Evolutionary conservation across 495 filamentous ascomycete genomes (phyloP).

Genomic region (Pyronema domesticum): DNA sequence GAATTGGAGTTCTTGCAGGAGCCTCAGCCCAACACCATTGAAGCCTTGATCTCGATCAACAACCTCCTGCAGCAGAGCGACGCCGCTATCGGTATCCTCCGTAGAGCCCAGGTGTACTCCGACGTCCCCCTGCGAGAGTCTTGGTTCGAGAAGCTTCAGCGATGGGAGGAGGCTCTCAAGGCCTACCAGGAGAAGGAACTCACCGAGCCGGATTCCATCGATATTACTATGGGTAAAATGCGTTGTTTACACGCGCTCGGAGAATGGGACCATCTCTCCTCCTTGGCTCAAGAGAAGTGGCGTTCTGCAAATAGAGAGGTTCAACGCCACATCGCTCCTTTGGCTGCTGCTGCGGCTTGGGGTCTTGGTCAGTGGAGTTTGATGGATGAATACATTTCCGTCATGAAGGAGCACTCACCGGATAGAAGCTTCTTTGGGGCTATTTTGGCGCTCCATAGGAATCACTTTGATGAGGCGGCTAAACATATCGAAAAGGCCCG

Average conservation of each 20-base stretch:
- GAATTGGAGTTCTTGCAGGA: conserved; percentile 96
- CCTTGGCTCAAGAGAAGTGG: conserved; percentile 84
- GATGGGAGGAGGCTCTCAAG: conserved; percentile 93
- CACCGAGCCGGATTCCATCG: conserved; percentile 50
- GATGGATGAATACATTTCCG: conserved; percentile 88
- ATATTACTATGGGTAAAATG: conserved; percentile 98
- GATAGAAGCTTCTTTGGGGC: conserved; percentile 96
- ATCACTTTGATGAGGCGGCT: conserved; percentile 77
- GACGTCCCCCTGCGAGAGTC: conserved; percentile 84
- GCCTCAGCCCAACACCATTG: conserved; percentile 85
- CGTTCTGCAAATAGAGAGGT: conserved; percentile 66
- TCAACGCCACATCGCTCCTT: conserved; percentile 68
- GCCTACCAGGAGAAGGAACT: conserved; percentile 69
- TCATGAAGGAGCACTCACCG: conserved; percentile 82
- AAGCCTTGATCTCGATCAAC: conserved; percentile 95
- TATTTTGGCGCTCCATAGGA: conserved; percentile 80
- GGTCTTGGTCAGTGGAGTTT: conserved; percentile 89
- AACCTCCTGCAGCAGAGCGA: conserved; percentile 96
- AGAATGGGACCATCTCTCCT: conserved; percentile 85
- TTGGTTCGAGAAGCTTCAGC: conserved; percentile 95
- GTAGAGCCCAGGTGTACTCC: conserved; percentile 82
- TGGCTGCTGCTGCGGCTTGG: conserved; percentile 96
- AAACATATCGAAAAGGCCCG: conserved; percentile 76
- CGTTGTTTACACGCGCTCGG: conserved; percentile 91
- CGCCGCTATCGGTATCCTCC: conserved; percentile 88